Evolutionary conservation across 805 yeast species (phyloP), one percentile per base, ranked within the genome.

Genomic region (Yarrowia sp.): DNA sequence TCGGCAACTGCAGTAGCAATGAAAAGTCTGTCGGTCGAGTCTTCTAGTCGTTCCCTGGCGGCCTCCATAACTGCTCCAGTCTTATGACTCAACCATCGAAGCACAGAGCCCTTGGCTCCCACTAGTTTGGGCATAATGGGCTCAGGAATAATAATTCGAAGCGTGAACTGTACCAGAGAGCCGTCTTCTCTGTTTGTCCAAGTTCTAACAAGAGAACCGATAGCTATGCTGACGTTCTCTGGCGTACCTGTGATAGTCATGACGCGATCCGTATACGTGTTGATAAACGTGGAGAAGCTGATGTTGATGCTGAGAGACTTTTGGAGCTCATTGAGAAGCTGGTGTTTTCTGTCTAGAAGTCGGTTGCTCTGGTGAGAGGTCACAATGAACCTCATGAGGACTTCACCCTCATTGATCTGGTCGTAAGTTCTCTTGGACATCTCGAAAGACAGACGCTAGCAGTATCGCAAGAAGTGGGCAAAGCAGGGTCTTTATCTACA

Each of bases 351-450:
- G 14, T 9, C 2, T 16, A 53, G 3, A 11, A 53, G n/a, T 45
- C 7, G 8, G 3, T 14, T 1, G 45, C 43, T 19, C 8, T 53
- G 59, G 7, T 53, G 45, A 32, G 22, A 8, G 38, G 46, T 3
- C 1, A 55, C 19, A 19, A 55, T 9, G 46, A 55, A 55, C 26
- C 46, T 19, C 61, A 55, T 40, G 19, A 9, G 36, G 5, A 22
- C 19, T 14, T 55, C 61, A 4, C 40, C 61, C 8, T 15, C 35
- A 1, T 2, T 22, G 36, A 53, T 45, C 56, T 52, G 32, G 15
- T 40, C 38, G 46, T 55, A 36, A 22, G 35, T 40, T 55, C 61
- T 14, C 36, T 55, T 55, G 5, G 12, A 32, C 61, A 55, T 55
- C 8, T n/a, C 22, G 59, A 38, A n/a, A 16, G 32, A 12, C 26